Base-by-base conservation (phyloP, 2,329 filamentous ascomycete species). In the Colletotrichum shisoi region DNA sequence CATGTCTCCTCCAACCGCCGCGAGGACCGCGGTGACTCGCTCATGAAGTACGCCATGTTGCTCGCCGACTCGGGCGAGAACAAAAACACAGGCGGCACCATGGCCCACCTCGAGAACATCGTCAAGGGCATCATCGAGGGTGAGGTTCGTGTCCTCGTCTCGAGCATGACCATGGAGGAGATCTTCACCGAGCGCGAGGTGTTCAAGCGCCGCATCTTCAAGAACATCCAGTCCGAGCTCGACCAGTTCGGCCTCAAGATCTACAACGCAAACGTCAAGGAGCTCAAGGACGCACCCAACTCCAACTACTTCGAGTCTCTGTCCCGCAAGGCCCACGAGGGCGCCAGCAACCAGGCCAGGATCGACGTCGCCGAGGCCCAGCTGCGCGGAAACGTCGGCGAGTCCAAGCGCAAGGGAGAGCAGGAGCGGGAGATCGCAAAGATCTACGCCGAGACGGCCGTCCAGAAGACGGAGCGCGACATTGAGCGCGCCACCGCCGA, bases 121-220 rank as follows among this genome's bases (percentile, higher is more conserved):
- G 90, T 96, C 77, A 94, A 93, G 77, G 92, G 92, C 68, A 93
- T 96, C 76, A 95, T 96, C 72, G 92, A 96, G 77, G 93, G 93
- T 69, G 93, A 96, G 77, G 94, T 91, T 1, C 86, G 93, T 66
- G 90, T 92, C 6, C 87, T 96, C 60, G 91, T 96, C 48, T 92
- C 89, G 0, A 89, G 87, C 72, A 94, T 96, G 91, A 94, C 91
- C n/a, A 94, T 95, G 91, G 92, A 94, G 75, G 92, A 95, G 78
- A 91, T 96, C 67, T 94, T 94, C 77, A 90, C 88, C 68, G 89
- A 92, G 78, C 83, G 91, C 40, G 89, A 91, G 71, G 82, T 90
- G 49, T 93, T 93, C 82, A 92, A 94, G 81, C 85, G 84, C 71
- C 88, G 90, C 71, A 90, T 91, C 72, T 90, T 89, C 78, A 83